Percentiles rank a stretch among this genome's conserved stretches.
Evolutionary conservation across 306 rosid species (phyloP).

Genomic region (Gynostemma pentaphyllum): DNA sequence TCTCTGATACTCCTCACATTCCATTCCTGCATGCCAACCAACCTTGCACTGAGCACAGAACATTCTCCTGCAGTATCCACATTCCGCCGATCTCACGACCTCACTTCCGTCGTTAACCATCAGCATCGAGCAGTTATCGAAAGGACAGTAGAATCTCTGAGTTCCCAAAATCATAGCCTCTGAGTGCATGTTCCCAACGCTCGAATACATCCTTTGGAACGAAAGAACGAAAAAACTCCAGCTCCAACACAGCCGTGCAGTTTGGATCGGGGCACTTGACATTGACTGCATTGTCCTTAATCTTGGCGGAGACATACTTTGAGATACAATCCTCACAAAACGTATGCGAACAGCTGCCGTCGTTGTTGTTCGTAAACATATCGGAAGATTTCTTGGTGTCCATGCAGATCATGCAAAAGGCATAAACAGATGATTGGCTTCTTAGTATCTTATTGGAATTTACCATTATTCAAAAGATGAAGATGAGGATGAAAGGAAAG

Average conservation of each 20-base stretch:
- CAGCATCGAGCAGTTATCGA: slow-evolving; percentile 39
- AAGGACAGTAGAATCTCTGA: slow-evolving; percentile 41
- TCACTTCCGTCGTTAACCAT: slow-evolving; percentile 29
- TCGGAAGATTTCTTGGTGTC: slow-evolving; percentile 23
- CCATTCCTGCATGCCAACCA: slow-evolving; percentile 45
- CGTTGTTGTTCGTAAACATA: slow-evolving; percentile 30
- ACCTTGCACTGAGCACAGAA: slow-evolving; percentile 54
- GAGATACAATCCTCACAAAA: slow-evolving; percentile 37
- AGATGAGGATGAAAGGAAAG: slow-evolving; percentile 23
- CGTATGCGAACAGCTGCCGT: slow-evolving; percentile 34
- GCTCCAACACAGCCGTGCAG: slow-evolving; percentile 36
- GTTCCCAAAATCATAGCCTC: slow-evolving; percentile 27
- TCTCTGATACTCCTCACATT: slow-evolving; percentile 25
- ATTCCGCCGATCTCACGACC: slow-evolving; percentile 31
- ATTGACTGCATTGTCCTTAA: slow-evolving; percentile 30
- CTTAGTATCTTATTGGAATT: too few relatives aligned
- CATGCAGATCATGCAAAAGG: slow-evolving; percentile 20
- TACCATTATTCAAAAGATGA: too few relatives aligned
- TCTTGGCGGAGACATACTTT: slow-evolving; percentile 33
- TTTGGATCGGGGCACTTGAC: slow-evolving; percentile 45
- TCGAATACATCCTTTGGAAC: slow-evolving; percentile 42
- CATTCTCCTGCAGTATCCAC: slow-evolving; percentile 38
- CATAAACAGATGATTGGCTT: slow-evolving; percentile 16
- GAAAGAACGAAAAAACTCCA: slow-evolving; percentile 17
- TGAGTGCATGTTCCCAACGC: slow-evolving; percentile 40